A percentile compares a stretch with the other conserved stretches of the same genome.
phyloP scores from a whole-genome alignment of 345 rosid species.

The Eucalyptus cladocalyx region DNA sequence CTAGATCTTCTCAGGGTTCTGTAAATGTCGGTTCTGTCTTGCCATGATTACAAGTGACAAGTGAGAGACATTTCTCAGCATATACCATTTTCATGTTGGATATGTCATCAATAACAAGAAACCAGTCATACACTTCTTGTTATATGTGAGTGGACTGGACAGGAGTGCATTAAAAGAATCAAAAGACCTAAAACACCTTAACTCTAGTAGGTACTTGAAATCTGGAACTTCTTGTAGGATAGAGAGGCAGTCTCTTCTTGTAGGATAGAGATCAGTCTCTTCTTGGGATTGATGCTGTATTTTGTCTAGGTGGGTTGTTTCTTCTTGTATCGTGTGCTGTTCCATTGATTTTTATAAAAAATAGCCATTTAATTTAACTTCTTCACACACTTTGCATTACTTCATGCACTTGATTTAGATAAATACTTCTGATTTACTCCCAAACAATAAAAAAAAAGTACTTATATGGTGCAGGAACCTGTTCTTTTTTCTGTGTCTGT shows the following conservation, averaged over 20 bases:
- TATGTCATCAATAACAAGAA: too few relatives aligned
- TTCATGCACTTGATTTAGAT: neutral
- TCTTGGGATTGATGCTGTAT: neutral
- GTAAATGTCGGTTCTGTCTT: neutral
- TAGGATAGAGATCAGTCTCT: neutral
- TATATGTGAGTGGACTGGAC: neutral
- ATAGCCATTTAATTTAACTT: neutral
- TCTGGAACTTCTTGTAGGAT: neutral
- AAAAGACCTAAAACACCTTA: neutral
- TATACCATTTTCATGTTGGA: neutral
- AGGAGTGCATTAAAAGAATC: neutral
- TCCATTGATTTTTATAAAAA: neutral
- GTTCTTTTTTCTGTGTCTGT: slow-evolving; percentile 86
- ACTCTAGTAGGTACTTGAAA: neutral
- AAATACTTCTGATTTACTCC: neutral
- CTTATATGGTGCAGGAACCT: slow-evolving; percentile 53
- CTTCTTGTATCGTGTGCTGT: neutral
- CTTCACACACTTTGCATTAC: neutral
- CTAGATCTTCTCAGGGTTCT: neutral
- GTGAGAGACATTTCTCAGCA: neutral
- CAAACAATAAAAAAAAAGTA: neutral
- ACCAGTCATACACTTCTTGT: too few relatives aligned
- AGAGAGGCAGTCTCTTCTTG: neutral
- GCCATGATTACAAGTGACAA: neutral
- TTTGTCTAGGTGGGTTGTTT: neutral